These are phyloP conservation scores for Pestalotiopsis fici DNA, from an alignment of 2,329 filamentous ascomycete genomes.

Conservation along the genomic window DNA sequence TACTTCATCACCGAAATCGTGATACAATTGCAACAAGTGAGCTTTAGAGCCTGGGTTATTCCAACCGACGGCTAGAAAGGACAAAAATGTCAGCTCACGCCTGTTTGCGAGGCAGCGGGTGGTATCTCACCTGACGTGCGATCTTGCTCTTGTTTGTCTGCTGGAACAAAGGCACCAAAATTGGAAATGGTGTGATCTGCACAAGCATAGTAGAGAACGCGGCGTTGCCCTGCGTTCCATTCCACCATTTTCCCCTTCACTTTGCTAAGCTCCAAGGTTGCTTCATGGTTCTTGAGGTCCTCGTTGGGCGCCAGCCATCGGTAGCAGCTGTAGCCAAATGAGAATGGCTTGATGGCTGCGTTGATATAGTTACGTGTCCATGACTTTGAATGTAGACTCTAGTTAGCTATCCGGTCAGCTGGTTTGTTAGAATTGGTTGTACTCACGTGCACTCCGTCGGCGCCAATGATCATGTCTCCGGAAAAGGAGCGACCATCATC, in stretches of 20 bases:
- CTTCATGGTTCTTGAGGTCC: constrained; percentile 27
- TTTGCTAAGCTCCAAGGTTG: constrained; percentile 31
- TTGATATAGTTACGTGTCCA: constrained; percentile 39
- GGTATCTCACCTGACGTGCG: neutral
- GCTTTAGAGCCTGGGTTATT: neutral
- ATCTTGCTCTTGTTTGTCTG: neutral
- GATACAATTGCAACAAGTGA: neutral
- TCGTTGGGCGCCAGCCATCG: constrained; percentile 51
- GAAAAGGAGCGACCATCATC: constrained; percentile 17
- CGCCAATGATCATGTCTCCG: constrained; percentile 23
- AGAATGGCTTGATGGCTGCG: constrained; percentile 37
- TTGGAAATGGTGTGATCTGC: constrained; percentile 44
- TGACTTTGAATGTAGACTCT: constrained; percentile 10
- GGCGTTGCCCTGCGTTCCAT: constrained; percentile 34
- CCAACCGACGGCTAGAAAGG: neutral
- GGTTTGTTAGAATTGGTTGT: no score
- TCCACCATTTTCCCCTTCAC: constrained; percentile 32
- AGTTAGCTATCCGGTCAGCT: neutral
- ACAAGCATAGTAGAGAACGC: constrained; percentile 50
- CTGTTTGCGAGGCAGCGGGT: no score
- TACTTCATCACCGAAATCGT: neutral
- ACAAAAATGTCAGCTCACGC: no score
- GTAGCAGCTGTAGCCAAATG: constrained; percentile 57
- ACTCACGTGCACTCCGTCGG: constrained; percentile 24
- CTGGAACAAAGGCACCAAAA: constrained; percentile 31